Conservation (phyloP, 805 yeast genomes). For the Scheffersomyces stipitis region DNA sequence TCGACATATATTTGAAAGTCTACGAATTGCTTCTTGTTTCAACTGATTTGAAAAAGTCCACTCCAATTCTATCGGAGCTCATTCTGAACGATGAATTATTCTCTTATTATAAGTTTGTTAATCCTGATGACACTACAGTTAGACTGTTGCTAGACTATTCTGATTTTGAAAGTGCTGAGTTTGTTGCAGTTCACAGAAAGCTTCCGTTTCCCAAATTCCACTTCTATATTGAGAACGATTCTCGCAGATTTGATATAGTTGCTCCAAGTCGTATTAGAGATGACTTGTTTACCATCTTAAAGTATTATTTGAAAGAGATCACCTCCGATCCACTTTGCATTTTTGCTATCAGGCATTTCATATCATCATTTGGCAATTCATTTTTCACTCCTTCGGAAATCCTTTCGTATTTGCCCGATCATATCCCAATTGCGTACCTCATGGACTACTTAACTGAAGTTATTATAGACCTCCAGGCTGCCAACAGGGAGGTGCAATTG, state of each 20-base stretch:
- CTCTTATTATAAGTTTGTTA: background rate
- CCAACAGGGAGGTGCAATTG: slow-evolving; percentile 15
- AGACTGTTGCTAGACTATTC: slow-evolving; percentile 15
- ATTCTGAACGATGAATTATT: background rate
- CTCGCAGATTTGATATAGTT: background rate
- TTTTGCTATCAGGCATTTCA: slow-evolving; percentile 28
- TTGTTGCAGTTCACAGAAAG: slow-evolving; percentile 18
- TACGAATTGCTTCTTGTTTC: slow-evolving; percentile 27
- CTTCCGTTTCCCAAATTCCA: slow-evolving; percentile 20
- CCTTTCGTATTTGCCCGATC: slow-evolving; percentile 28
- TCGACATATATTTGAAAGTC: slow-evolving; percentile 30
- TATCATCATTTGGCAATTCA: slow-evolving; percentile 20
- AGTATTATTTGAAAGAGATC: slow-evolving; percentile 2
- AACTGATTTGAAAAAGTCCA: background rate
- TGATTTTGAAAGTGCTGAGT: slow-evolving; percentile 38
- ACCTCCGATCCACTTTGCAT: slow-evolving; percentile 3
- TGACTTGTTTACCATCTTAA: background rate
- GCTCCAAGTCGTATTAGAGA: background rate
- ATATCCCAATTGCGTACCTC: slow-evolving; percentile 28
- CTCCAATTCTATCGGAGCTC: background rate
- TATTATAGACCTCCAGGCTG: slow-evolving; percentile 19
- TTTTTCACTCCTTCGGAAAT: slow-evolving; percentile 24
- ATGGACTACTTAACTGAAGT: slow-evolving; percentile 23
- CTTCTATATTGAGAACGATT: slow-evolving; percentile 12
- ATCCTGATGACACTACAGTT: background rate